These are phyloP conservation scores for Geotrichum aggregatum DNA, from an alignment of 1,139 yeast species.

Conservation along the genomic window DNA sequence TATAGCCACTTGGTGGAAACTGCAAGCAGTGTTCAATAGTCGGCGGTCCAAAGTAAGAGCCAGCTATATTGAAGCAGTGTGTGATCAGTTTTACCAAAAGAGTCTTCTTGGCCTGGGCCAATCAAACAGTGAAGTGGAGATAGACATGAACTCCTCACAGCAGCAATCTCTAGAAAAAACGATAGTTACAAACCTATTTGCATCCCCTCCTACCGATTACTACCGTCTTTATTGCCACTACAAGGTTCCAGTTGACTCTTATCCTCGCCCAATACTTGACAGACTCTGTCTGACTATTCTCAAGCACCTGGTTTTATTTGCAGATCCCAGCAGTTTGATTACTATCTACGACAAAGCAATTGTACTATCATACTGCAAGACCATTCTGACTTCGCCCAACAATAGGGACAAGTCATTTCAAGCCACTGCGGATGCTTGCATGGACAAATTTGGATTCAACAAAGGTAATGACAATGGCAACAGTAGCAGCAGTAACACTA, in stretches of 20 bases:
- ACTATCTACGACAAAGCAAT: constrained; percentile 13
- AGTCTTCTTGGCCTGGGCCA: background rate
- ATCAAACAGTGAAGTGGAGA: no score
- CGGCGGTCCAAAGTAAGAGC: constrained; percentile 2
- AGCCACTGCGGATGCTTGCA: constrained; percentile 1
- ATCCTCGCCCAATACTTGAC: constrained; percentile 11
- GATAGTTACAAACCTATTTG: constrained; percentile 2
- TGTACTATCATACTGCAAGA: constrained; percentile 13
- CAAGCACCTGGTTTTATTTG: background rate
- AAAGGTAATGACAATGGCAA: no score
- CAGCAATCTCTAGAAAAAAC: constrained; percentile 1
- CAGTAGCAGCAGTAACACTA: no score
- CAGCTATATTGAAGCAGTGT: background rate
- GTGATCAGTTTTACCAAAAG: constrained; percentile 4
- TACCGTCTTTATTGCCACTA: constrained; percentile 14
- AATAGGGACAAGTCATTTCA: background rate
- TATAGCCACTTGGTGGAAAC: constrained; percentile 17
- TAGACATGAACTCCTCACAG: no score
- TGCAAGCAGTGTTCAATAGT: constrained; percentile 11
- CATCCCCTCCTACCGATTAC: constrained; percentile 5
- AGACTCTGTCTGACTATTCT: constrained; percentile 10
- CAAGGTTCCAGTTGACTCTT: background rate
- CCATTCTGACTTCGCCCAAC: constrained; percentile 9
- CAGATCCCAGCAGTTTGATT: background rate
- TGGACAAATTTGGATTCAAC: background rate